A percentile compares a stretch with the other conserved stretches of the same genome.
Evolutionary conservation across 768 basidiomycete species (phyloP).

Genomic region (Phylloporus sp.): DNA sequence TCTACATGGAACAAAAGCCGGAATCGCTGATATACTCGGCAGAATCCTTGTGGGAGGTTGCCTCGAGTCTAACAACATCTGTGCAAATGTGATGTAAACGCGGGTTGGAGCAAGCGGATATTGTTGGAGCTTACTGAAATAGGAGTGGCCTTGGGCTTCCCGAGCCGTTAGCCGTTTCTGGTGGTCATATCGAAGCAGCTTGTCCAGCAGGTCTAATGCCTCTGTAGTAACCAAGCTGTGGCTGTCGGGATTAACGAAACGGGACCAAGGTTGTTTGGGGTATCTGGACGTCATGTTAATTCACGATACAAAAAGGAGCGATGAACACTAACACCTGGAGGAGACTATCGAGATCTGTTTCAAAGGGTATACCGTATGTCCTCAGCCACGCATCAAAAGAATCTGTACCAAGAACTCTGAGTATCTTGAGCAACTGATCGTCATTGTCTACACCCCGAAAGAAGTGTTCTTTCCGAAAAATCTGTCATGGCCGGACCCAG

Average conservation of each 20-base stretch:
- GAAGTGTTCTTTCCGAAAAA: constrained; percentile 72
- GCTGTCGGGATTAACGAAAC: constrained; percentile 57
- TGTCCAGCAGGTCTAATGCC: constrained; percentile 64
- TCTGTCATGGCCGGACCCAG: constrained; percentile 36
- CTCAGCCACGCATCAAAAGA: constrained; percentile 58
- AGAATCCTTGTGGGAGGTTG: constrained; percentile 38
- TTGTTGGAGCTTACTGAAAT: constrained; percentile 48
- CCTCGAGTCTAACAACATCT: constrained; percentile 50
- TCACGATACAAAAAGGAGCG: not conserved
- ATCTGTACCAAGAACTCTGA: constrained; percentile 66
- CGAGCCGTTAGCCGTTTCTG: constrained; percentile 62
- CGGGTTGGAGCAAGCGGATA: constrained; percentile 15
- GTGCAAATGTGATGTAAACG: constrained; percentile 23
- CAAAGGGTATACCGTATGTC: constrained; percentile 62
- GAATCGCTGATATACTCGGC: constrained; percentile 46
- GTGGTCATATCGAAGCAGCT: constrained; percentile 66
- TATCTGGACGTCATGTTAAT: constrained; percentile 36
- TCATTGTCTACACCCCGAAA: constrained; percentile 73
- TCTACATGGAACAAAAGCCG: constrained; percentile 43
- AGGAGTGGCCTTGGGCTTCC: constrained; percentile 64
- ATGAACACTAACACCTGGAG: constrained; percentile 40
- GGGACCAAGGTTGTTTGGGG: constrained; percentile 60
- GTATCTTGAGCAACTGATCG: constrained; percentile 68
- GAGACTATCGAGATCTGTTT: constrained; percentile 55
- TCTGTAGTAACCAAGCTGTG: constrained; percentile 57